Base-by-base conservation (phyloP, 208 protist species). In the Borovskyia barvae region DNA sequence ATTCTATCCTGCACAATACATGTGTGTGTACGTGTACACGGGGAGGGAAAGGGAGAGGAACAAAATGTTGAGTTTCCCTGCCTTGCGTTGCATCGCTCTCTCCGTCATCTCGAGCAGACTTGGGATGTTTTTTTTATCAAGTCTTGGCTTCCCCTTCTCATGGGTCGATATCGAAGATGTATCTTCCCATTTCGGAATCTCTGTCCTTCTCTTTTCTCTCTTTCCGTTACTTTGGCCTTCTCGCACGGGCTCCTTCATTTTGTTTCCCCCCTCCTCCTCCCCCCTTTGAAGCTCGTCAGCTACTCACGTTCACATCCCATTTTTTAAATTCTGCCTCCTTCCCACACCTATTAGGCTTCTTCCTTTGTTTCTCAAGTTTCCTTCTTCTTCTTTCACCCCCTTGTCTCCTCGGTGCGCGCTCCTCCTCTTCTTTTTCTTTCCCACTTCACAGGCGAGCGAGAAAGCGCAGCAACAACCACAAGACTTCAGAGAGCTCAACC, bases 361-460 rank as follows among this genome's bases (percentile, higher is more conserved):
- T 14, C 5, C 7, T 41, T 12, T 30, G 11, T 2, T 47, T 51
- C 28, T 47, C 28, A 22, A 29, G 6, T 25, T 55, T 50, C 50
- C 46, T 52, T 59, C 35, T 19, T 58, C 54, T 47, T 30, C 43
- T 50, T 53, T 62, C 14, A 8, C 3, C 22, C 30, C 20, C 55
- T 48, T 47, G 33, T 26, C 41, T 48, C 55, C 17, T 40, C 48
- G 24, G 48, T 64, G 5, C 4, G 12, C 12, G 36, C 22, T 43
- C 49, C 29, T 53, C 60, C 67, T 61, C 58, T 71, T 62, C 59
- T 77, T 46, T 65, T 54, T 36, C 40, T 24, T 52, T 46, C n/a
- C 46, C 8, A 30, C 51, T 47, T 45, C 14, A 50, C 1, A 48
- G 7, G 40, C 25, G 6, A 17, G n/a, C n/a, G n/a, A n/a, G n/a